Percentiles rank a stretch among this genome's conserved stretches.
phyloP scores from a whole-genome alignment of 148 eudicot genomes.

The Vaccinium macrocarpon region DNA sequence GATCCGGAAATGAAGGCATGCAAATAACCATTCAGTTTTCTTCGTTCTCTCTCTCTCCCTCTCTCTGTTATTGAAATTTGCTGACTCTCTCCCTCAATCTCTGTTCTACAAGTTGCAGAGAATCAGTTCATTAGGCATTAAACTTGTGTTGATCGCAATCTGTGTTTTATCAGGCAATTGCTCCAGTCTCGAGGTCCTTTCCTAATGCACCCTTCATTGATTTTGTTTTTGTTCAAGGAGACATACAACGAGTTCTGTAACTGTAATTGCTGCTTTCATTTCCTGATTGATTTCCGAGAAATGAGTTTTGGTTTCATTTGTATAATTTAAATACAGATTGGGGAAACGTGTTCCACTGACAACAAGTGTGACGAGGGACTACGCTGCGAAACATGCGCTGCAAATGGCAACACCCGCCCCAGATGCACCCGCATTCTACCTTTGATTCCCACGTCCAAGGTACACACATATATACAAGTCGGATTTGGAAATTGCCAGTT shows the following conservation, averaged over 20 bases:
- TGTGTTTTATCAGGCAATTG: constrained; percentile 11
- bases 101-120: constrained; percentile 12
- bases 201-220: neutral
- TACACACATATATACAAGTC: neutral
- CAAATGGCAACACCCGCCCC: constrained; percentile 76
- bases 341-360: constrained; percentile 61
- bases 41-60: neutral
- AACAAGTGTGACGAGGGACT: constrained; percentile 56
- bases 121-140: neutral
- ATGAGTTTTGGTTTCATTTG: neutral
- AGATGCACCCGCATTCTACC: constrained; percentile 78
- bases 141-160: neutral
- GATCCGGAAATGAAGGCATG: constrained; percentile 20
- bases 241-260: too few species aligned
- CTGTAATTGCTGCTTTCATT: neutral
- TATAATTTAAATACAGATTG: constrained; percentile 34
- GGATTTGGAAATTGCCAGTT: too few species aligned
- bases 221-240: neutral
- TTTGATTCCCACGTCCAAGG: constrained; percentile 61
- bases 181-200: constrained; percentile 16
- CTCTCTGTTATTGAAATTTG: neutral
- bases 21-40: neutral
- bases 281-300: neutral
- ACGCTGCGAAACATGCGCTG: constrained; percentile 56
- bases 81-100: neutral